phyloP scores from a whole-genome alignment of 2,329 filamentous ascomycete genomes.

The Penicillium sp. region DNA sequence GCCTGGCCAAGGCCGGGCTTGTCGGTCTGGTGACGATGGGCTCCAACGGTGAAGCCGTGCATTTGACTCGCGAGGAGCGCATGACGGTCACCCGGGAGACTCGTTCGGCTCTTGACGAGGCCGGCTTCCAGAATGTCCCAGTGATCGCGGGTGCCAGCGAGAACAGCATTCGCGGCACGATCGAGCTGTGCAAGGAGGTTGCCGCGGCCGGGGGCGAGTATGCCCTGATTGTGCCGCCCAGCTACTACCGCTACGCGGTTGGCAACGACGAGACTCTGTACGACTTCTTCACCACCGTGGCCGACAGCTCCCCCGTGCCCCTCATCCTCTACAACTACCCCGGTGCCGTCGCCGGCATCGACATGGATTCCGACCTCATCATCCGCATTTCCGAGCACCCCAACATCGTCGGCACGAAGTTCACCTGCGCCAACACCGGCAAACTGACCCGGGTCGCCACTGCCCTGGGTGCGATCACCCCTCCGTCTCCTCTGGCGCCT shows the following conservation, averaged over 20 bases:
- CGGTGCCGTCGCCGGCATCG: conserved; percentile 78
- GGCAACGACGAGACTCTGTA: conserved; percentile 67
- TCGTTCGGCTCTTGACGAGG: conserved; percentile 75
- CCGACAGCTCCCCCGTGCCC: conserved; percentile 71
- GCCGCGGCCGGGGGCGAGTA: conserved; percentile 72
- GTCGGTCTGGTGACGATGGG: conserved; percentile 83
- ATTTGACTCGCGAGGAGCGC: conserved; percentile 77
- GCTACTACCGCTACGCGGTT: conserved; percentile 76
- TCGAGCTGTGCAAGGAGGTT: conserved; percentile 68
- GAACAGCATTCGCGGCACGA: conserved; percentile 75
- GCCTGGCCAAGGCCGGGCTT: conserved; percentile 72
- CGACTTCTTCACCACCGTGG: conserved; percentile 71
- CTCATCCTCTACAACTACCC: conserved; percentile 89
- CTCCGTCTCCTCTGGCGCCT: conserved; percentile 40
- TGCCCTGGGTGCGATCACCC: conserved; percentile 68
- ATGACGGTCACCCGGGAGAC: conserved; percentile 71
- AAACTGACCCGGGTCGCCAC: conserved; percentile 80
- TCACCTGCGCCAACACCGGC: conserved; percentile 87
- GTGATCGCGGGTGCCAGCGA: conserved; percentile 81
- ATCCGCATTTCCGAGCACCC: conserved; percentile 74
- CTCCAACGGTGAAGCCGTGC: conserved; percentile 85
- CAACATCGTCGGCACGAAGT: conserved; percentile 86
- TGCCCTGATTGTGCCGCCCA: conserved; percentile 73
- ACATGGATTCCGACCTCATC: conserved; percentile 84
- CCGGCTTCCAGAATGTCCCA: conserved; percentile 71